phyloP scores from a whole-genome alignment of 148 eudicot genomes.

The Oxyria digyna region DNA sequence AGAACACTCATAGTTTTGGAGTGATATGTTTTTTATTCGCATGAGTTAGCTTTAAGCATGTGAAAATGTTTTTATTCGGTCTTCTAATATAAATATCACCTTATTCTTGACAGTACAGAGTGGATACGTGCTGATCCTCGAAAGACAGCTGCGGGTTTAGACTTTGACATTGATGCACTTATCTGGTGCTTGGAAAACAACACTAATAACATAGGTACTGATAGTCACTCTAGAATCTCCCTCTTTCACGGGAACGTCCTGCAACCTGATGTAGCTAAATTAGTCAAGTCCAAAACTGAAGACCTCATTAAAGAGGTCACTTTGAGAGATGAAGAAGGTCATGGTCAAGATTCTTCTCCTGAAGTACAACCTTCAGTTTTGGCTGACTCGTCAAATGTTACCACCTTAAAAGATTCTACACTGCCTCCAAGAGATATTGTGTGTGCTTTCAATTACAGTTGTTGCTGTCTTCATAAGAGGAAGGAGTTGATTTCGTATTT shows the following conservation, averaged over 20 bases:
- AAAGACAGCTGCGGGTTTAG: conserved; percentile 81
- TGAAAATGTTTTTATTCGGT: neutral
- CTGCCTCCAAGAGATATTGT: conserved; percentile 71
- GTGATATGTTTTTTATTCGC: neutral
- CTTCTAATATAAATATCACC: conserved; percentile 7
- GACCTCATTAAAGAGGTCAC: conserved; percentile 29
- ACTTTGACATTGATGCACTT: conserved; percentile 85
- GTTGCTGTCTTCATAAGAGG: conserved; percentile 88
- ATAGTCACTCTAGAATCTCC: conserved; percentile 49
- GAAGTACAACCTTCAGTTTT: conserved; percentile 14
- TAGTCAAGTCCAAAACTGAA: conserved; percentile 38
- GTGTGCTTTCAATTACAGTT: conserved; percentile 96
- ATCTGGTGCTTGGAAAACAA: conserved; percentile 85
- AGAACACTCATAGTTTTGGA: neutral
- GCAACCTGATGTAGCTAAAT: conserved; percentile 51
- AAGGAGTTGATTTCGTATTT: conserved; percentile 71
- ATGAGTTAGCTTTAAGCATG: neutral
- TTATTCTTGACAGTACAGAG: conserved; percentile 55
- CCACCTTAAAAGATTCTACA: conserved; percentile 23
- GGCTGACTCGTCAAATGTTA: conserved; percentile 11
- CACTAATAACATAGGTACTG: conserved; percentile 52
- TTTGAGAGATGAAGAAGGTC: conserved; percentile 4
- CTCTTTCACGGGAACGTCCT: conserved; percentile 92
- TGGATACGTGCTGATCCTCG: conserved; percentile 84
- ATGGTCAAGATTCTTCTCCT: conserved; percentile 13